Percentiles rank a stretch among this genome's conserved stretches.
Conservation (phyloP, 2,329 filamentous ascomycete species). For the Myriosclerotinia curreyana region DNA sequence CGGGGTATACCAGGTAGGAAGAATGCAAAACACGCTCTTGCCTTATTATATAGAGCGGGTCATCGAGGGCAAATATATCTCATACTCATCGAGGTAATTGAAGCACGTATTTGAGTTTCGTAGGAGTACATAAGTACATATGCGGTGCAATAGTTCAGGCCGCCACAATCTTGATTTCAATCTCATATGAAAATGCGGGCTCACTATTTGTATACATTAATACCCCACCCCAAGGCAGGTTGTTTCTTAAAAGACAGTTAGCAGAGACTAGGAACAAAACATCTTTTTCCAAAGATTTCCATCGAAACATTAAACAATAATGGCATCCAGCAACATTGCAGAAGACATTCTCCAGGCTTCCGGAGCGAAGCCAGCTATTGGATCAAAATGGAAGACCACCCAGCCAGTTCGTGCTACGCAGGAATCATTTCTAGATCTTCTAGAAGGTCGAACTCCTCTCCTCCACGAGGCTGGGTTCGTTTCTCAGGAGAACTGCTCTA, state of each 20-base stretch:
- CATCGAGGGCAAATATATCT: not conserved
- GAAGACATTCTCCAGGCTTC: not conserved
- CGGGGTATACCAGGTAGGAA: not conserved
- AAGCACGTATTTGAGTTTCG: not conserved
- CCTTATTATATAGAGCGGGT: not conserved
- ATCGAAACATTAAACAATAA: not conserved
- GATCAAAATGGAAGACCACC: constrained; percentile 5
- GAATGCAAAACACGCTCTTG: not conserved
- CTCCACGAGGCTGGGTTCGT: constrained; percentile 6
- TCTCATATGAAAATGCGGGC: not conserved
- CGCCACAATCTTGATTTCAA: not conserved
- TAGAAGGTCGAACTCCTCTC: constrained; percentile 13
- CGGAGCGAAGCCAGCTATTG: not conserved
- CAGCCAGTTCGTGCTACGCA: not conserved
- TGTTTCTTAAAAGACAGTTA: not conserved
- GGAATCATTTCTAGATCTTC: constrained; percentile 3
- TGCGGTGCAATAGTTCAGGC: not conserved
- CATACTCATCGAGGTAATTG: not conserved
- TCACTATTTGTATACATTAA: not conserved
- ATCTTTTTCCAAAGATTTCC: not conserved
- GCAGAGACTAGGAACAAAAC: not conserved
- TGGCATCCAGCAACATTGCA: not conserved
- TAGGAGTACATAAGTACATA: not conserved
- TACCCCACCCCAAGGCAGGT: not conserved
- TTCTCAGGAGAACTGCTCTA: not conserved